These are phyloP conservation scores for Saccharomyces uvarum DNA, from an alignment of 1,139 yeast genomes.

Conservation along the genomic window DNA sequence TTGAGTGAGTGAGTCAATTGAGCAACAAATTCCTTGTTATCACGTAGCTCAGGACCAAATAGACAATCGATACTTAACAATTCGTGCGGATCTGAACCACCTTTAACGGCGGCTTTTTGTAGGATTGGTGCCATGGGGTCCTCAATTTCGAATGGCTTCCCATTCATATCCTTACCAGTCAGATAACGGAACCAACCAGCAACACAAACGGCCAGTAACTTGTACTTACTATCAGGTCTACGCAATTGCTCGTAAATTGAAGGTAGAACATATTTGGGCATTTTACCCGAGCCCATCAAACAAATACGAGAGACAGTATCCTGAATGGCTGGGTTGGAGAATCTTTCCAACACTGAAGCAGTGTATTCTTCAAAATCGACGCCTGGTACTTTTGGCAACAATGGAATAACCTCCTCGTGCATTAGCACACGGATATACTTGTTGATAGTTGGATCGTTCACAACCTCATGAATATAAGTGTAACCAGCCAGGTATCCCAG, in stretches of 20 bases:
- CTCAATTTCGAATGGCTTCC: conserved; percentile 27
- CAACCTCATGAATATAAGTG: conserved; percentile 7
- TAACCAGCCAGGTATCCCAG: conserved; percentile 8
- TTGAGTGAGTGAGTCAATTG: conserved; percentile 12
- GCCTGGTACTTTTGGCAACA: not conserved
- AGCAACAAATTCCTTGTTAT: conserved; percentile 27
- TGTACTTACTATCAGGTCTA: not conserved
- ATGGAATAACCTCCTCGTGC: not conserved
- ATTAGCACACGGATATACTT: not conserved
- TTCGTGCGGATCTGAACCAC: conserved; percentile 12
- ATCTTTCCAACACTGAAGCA: conserved; percentile 7
- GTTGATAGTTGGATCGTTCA: conserved; percentile 5
- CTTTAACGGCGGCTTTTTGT: conserved; percentile 5
- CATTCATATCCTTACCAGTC: conserved; percentile 10
- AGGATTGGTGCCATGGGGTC: conserved; percentile 14
- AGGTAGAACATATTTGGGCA: not conserved
- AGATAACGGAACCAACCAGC: conserved; percentile 10
- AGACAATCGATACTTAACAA: conserved; percentile 5
- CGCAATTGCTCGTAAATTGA: not conserved
- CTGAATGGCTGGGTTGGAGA: conserved; percentile 8
- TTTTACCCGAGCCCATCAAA: conserved; percentile 10
- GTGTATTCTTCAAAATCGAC: conserved; percentile 7
- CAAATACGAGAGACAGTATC: conserved; percentile 9
- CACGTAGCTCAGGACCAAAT: conserved; percentile 21
- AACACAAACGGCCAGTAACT: conserved; percentile 3